These are phyloP conservation scores for Marasmius oreades DNA, from an alignment of 1,284 basidiomycete species.

Conservation along the genomic window DNA sequence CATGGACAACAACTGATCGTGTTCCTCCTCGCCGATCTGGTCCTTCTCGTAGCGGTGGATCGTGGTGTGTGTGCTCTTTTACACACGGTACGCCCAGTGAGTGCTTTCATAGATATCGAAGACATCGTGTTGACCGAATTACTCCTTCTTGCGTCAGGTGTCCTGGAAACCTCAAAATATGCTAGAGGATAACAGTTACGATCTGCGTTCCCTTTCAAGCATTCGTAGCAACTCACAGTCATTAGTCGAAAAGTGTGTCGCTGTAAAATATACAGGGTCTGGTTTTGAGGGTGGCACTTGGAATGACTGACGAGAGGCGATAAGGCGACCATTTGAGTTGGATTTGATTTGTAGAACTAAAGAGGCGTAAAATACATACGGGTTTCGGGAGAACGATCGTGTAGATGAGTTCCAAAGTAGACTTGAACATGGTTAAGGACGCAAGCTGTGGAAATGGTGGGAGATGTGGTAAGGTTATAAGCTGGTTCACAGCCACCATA, in stretches of 20 bases:
- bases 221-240: background rate
- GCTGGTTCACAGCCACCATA: background rate
- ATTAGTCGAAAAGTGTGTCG: background rate
- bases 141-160: background rate
- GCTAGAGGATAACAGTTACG: background rate
- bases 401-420: background rate
- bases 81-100: background rate
- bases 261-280: conserved; percentile 1
- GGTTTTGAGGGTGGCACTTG: conserved; percentile 3
- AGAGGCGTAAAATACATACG: background rate
- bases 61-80: background rate
- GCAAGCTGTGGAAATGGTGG: no score
- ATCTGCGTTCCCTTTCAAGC: background rate
- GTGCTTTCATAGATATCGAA: background rate
- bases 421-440: background rate
- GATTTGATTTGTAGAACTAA: no score
- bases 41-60: background rate
- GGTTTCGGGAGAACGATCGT: conserved; percentile 2
- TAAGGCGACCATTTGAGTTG: background rate
- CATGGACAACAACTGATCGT: background rate
- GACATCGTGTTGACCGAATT: background rate
- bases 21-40: background rate
- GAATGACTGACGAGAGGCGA: background rate
- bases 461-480: no score
- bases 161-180: background rate